These are phyloP conservation scores for Lachnellula cervina DNA, from an alignment of 2,329 filamentous ascomycete species.

Conservation along the genomic window DNA sequence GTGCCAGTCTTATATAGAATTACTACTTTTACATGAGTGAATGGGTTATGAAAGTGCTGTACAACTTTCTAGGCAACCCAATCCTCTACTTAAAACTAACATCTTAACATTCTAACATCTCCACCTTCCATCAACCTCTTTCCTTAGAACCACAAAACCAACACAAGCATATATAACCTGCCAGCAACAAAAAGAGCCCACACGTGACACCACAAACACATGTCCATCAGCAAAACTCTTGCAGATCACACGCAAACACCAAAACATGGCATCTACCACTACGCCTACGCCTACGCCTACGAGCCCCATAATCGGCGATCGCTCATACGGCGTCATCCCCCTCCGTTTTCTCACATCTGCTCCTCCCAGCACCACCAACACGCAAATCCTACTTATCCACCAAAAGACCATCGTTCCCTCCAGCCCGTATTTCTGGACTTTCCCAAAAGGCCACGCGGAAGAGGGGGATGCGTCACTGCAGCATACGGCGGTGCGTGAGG, in stretches of 20 bases:
- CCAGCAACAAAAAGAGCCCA: too few relatives aligned
- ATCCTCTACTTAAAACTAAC: too few relatives aligned
- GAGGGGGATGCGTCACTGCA: neutral
- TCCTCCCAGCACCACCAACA: neutral
- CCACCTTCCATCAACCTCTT: too few relatives aligned
- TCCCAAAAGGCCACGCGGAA: neutral
- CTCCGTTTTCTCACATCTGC: neutral
- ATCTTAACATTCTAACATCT: too few relatives aligned
- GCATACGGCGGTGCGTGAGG: neutral
- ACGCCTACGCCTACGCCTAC: too few relatives aligned
- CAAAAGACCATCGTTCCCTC: neutral
- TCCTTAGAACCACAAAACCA: too few relatives aligned
- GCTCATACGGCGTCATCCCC: conserved; percentile 1
- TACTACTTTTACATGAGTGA: too few relatives aligned
- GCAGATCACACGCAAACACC: neutral
- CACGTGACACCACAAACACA: neutral
- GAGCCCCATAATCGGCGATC: neutral
- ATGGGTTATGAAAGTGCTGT: too few relatives aligned
- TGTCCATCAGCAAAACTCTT: neutral
- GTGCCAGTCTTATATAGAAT: neutral
- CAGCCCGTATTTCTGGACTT: neutral
- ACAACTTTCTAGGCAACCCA: too few relatives aligned
- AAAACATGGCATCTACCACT: neutral
- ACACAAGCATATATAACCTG: too few relatives aligned
- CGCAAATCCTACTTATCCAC: neutral